phyloP scores from a whole-genome alignment of 2,329 filamentous ascomycete species.

The Thelonectria olida region DNA sequence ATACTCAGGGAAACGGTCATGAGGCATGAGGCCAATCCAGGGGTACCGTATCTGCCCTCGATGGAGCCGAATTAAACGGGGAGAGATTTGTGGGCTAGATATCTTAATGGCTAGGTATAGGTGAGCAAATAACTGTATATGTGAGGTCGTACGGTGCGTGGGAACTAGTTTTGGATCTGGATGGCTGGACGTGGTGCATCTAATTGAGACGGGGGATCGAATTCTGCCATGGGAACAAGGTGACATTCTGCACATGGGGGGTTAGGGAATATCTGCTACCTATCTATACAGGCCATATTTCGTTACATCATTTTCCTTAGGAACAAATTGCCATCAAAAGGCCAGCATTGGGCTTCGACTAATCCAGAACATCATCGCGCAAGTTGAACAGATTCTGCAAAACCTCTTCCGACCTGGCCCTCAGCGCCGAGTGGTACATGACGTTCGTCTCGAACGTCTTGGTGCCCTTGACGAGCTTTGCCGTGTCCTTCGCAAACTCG shows the following conservation, averaged over 20 bases:
- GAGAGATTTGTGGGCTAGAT: neutral
- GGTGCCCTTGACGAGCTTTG: constrained; percentile 75
- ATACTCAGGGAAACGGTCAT: constrained; percentile 57
- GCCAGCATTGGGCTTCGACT: constrained; percentile 10
- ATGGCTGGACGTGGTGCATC: too few relatives aligned
- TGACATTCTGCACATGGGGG: neutral
- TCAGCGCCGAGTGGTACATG: constrained; percentile 87
- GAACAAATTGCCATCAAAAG: neutral
- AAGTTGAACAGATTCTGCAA: constrained; percentile 79
- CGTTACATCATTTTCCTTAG: constrained; percentile 1
- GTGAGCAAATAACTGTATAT: neutral
- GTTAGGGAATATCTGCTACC: neutral
- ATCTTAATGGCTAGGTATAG: neutral
- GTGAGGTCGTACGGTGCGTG: too few relatives aligned
- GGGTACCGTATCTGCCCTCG: constrained; percentile 50
- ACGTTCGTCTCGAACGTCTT: constrained; percentile 87
- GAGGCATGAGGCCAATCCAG: constrained; percentile 51
- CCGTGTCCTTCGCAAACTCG: constrained; percentile 77
- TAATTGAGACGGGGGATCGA: neutral
- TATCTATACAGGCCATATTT: constrained; percentile 8
- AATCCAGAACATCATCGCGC: constrained; percentile 74
- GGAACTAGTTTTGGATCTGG: too few relatives aligned
- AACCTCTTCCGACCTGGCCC: constrained; percentile 78
- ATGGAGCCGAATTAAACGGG: constrained; percentile 49
- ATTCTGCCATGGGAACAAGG: neutral